phyloP scores from a whole-genome alignment of 2,329 filamentous ascomycete genomes.

The Sporothrix mexicana region DNA sequence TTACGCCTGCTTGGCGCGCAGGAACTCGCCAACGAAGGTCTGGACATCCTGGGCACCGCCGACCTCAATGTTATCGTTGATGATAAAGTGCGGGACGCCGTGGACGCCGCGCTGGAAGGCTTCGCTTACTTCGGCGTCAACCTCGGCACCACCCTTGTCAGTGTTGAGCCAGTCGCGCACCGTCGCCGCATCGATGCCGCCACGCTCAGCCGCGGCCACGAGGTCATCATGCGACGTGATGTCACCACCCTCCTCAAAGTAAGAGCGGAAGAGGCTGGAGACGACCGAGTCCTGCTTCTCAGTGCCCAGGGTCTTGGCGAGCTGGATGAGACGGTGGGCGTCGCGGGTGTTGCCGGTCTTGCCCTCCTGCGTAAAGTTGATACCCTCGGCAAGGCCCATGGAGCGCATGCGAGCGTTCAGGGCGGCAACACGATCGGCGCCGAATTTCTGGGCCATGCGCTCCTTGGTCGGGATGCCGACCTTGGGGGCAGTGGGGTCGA shows the following conservation, averaged over 20 bases:
- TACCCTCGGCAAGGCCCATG: constrained; percentile 70
- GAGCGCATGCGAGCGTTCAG: constrained; percentile 49
- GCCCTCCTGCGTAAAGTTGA: constrained; percentile 74
- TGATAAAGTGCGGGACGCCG: constrained; percentile 77
- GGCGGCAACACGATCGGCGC: constrained; percentile 56
- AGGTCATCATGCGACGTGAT: constrained; percentile 64
- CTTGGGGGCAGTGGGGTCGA: constrained; percentile 68
- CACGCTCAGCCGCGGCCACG: constrained; percentile 57
- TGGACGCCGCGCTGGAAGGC: constrained; percentile 59
- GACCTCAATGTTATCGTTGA: constrained; percentile 71
- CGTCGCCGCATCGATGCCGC: constrained; percentile 59
- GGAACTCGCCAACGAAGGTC: constrained; percentile 70
- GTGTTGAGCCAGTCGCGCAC: constrained; percentile 60
- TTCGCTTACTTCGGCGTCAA: constrained; percentile 61
- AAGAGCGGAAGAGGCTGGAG: constrained; percentile 67
- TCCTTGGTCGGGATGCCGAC: constrained; percentile 53
- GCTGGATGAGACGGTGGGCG: constrained; percentile 76
- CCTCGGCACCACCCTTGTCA: constrained; percentile 61
- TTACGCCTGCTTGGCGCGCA: constrained; percentile 50
- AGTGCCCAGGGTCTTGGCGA: constrained; percentile 58
- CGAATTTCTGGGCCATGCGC: constrained; percentile 69
- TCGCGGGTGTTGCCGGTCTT: constrained; percentile 78
- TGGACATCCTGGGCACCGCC: constrained; percentile 74
- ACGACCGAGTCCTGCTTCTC: constrained; percentile 54
- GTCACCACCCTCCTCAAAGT: constrained; percentile 69